phyloP scores from a whole-genome alignment of 345 rosid genomes.

The Triadica sebifera region DNA sequence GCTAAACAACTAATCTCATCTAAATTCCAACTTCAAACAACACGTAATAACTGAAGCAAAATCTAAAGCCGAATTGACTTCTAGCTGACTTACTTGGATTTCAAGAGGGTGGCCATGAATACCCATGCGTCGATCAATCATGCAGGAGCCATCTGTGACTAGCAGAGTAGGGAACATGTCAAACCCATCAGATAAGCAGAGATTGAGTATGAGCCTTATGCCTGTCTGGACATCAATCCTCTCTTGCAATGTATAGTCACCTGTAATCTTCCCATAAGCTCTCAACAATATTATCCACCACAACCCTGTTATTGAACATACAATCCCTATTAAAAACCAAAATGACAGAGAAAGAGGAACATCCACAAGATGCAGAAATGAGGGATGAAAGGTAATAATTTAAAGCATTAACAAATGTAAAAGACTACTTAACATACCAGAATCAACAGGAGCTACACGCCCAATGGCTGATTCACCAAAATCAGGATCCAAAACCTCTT shows the following conservation, averaged over 20 bases:
- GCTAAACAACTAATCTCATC: background rate
- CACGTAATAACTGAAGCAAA: background rate
- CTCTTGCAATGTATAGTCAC: slow-evolving; percentile 79
- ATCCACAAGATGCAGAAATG: background rate
- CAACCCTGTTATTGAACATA: slow-evolving; percentile 44
- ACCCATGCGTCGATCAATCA: slow-evolving; percentile 98
- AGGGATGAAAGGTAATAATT: background rate
- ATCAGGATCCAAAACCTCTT: slow-evolving; percentile 89
- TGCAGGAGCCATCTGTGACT: slow-evolving; percentile 95
- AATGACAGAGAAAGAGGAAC: background rate
- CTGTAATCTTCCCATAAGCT: slow-evolving; percentile 88
- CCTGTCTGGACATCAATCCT: slow-evolving; percentile 98
- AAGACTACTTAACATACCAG: slow-evolving; percentile 46
- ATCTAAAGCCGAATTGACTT: background rate
- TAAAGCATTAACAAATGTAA: background rate
- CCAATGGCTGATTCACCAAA: slow-evolving; percentile 98
- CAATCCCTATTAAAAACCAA: background rate
- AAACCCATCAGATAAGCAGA: slow-evolving; percentile 83
- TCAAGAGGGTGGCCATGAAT: slow-evolving; percentile 98
- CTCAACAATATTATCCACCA: slow-evolving; percentile 96
- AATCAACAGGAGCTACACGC: slow-evolving; percentile 97
- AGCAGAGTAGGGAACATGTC: slow-evolving; percentile 96
- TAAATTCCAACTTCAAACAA: background rate
- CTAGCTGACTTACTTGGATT: slow-evolving; percentile 62
- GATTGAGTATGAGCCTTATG: slow-evolving; percentile 71